Base-by-base conservation (phyloP, 2,329 filamentous ascomycete genomes). In the Ustulina deusta region DNA sequence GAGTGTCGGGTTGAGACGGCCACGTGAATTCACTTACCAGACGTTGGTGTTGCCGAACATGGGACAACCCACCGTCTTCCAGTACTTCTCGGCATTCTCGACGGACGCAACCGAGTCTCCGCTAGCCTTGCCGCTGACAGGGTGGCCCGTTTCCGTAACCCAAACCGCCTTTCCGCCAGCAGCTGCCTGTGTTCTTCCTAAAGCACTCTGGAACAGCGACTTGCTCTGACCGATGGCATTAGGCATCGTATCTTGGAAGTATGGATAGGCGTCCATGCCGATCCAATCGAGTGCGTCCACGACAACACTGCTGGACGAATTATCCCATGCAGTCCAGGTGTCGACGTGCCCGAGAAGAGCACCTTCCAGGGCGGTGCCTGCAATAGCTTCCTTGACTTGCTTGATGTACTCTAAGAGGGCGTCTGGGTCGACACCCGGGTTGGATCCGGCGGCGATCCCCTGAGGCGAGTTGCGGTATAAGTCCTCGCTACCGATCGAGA, bases 71-170 rank as follows among this genome's bases (percentile, higher is more conserved):
- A 95, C 91, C 52, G 91, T 83, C 73, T 92, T 85, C 91, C 93
- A 97, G 86, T 89, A 97, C n/a, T 80, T 86, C 83, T 92, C 85
- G 49, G 94, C 93, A 77, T 95, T 94, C 61, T 85, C 82, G 36
- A 82, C 70, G 40, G 84, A 89, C 6, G 94, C 84, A 10, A 91
- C 85, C 46, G 88, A 92, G 56, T 87, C 77, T 73, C 89, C 89
- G 69, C 86, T 81, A 1, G 82, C 85, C 71, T 86, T 81, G 63
- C 93, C 94, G 74, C 85, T 89, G 61, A 94, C 89, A 56, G 94
- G 93, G 89, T 92, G 96, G 71, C 94, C 94, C 17, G 93, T 96
- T 85, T 97, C 93, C 32, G 93, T 96, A 70, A 97, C 86, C 92
- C 92, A 96, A 73, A 97, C 87, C 20, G 87, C 83, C 85, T 94